Evolutionary conservation across 176 grass and related monocot species (phyloP), one percentile per base, ranked within the genome.

Genomic region (Carex cristatella): DNA sequence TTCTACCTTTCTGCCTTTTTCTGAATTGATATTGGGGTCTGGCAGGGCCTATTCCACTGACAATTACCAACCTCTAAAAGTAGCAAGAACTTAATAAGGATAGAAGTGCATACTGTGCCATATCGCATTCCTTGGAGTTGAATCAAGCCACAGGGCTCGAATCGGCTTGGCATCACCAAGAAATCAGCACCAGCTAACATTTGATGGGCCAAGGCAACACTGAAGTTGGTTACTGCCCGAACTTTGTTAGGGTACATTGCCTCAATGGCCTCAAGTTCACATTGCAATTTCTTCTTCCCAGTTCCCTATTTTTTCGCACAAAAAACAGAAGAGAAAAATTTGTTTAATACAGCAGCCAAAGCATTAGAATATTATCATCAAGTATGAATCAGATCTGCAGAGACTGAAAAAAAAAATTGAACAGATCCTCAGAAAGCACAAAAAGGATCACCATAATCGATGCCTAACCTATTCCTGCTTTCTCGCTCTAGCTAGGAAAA

Each of bases 51-150:
- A 19, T 49, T 70, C 0, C 18, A 42, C 27, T 18, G 27, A 70
- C 35, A 70, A 55, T 28, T 76, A 76, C 10, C 49, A 76, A 55
- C 46, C 3, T 48, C 2, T 54, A 7, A 31, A 31, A 31, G n/a
- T 75, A 76, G 11, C 44, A 28, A 53, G 46, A 54, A 13, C 30
- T 58, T 28, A 63, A 51, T 57, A 42, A 61, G 42, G 12, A 61
- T 60, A 37, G 19, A 83, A 74, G 51, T 61, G 2, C 4, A 11
- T 91, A 98, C 93, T 78, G 88, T 90, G 33, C 95, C 95, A 71
- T 98, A 98, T 80, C 87, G 89, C 95, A 98, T 98, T 38, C 85
- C 92, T 89, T 98, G 95, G 0, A 98, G 86, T 87, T 98, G 95
- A 81, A 98, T 98, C n/a, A 98, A 86, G 0, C 95, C 95, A 31